These are phyloP conservation scores for Boletus pseudo-olivaceus DNA, from an alignment of 768 basidiomycete genomes.

Conservation along the genomic window DNA sequence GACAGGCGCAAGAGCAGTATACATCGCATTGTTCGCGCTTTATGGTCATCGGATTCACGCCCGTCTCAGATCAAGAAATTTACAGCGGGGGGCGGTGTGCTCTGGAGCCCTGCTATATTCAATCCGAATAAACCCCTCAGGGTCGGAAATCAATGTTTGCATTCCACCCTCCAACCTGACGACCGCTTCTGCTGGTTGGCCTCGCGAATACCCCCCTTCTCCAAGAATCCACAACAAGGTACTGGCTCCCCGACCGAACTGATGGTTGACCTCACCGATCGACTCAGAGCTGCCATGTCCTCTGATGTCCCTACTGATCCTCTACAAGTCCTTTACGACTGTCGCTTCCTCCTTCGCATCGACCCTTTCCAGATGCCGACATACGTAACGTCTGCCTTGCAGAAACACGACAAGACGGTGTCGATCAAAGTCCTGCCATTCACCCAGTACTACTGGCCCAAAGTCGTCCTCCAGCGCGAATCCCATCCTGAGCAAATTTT, in stretches of 20 bases:
- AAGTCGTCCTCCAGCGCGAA: constrained; percentile 33
- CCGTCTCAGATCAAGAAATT: constrained; percentile 34
- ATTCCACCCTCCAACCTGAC: constrained; percentile 8
- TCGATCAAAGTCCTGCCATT: constrained; percentile 36
- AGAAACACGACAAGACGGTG: constrained; percentile 12
- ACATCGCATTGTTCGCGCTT: constrained; percentile 41
- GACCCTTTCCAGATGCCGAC: constrained; percentile 42
- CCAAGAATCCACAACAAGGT: constrained; percentile 29
- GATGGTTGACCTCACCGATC: constrained; percentile 42
- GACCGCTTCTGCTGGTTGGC: constrained; percentile 57
- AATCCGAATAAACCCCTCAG: constrained; percentile 18
- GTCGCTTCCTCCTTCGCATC: constrained; percentile 57
- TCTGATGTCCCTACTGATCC: constrained; percentile 4
- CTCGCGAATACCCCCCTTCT: constrained; percentile 50
- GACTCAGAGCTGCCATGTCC: constrained; percentile 15
- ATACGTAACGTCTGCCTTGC: constrained; percentile 31
- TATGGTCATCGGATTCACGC: constrained; percentile 44
- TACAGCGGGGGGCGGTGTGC: constrained; percentile 57
- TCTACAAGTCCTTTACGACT: constrained; percentile 55
- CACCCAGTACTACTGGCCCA: constrained; percentile 48
- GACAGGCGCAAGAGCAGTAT: constrained; percentile 48
- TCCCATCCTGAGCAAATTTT: constrained; percentile 20
- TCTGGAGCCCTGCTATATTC: constrained; percentile 56
- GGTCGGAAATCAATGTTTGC: constrained; percentile 17
- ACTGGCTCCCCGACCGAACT: constrained; percentile 27